Conservation (phyloP, 495 filamentous ascomycete genomes). For the Podospora appendiculata region DNA sequence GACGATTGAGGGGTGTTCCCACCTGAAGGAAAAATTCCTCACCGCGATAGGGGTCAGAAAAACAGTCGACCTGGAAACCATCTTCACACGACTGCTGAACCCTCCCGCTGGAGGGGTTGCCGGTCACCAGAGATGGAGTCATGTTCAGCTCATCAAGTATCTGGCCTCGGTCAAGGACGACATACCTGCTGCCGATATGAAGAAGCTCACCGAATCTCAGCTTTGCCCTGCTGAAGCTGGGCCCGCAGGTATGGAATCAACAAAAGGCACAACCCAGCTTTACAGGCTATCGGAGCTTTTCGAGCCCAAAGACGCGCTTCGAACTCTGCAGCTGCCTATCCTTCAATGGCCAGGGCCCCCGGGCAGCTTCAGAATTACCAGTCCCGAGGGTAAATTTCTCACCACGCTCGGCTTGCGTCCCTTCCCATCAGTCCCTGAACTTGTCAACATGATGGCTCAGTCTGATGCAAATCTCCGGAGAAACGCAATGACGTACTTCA, state of each 20-base stretch:
- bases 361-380: constrained; percentile 52
- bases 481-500: constrained; percentile 72
- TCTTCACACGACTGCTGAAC: constrained; percentile 78
- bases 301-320: constrained; percentile 66
- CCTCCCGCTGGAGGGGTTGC: constrained; percentile 29
- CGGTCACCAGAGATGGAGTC: constrained; percentile 68
- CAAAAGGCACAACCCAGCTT: constrained; percentile 38
- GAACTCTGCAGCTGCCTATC: constrained; percentile 64
- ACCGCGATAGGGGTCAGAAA: constrained; percentile 71
- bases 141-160: constrained; percentile 91
- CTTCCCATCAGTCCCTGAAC: constrained; percentile 58
- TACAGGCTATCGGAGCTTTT: constrained; percentile 81
- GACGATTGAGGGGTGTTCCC: constrained; percentile 60
- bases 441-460: constrained; percentile 70
- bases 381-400: constrained; percentile 67
- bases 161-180: constrained; percentile 82
- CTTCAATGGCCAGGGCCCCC: constrained; percentile 71
- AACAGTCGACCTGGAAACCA: constrained; percentile 86
- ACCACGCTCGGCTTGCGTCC: constrained; percentile 59
- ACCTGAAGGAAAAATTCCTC: constrained; percentile 85
- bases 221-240: constrained; percentile 76
- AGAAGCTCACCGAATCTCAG: constrained; percentile 62
- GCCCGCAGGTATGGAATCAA: constrained; percentile 32
- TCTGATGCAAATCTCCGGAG: constrained; percentile 49
- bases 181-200: constrained; percentile 78